phyloP scores from a whole-genome alignment of 805 yeast species.

The Cyberlindnera bimundalis region DNA sequence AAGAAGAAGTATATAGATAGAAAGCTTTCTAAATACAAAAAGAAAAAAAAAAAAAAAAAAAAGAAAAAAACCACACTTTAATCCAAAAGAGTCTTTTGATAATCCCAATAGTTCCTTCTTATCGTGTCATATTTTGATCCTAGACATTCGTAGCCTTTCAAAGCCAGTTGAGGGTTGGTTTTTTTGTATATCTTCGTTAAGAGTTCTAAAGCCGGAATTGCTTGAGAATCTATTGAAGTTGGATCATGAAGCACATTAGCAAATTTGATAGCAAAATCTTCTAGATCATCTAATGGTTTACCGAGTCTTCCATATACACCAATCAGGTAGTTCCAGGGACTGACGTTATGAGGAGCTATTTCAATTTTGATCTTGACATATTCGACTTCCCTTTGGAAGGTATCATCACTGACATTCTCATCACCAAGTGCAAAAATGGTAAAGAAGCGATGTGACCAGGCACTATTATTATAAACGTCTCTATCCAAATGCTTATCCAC shows the following conservation, averaged over 20 bases:
- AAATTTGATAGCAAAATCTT: slow-evolving; percentile 43
- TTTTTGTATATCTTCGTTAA: slow-evolving; percentile 46
- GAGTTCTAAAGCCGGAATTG: slow-evolving; percentile 63
- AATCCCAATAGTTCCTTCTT: slow-evolving; percentile 60
- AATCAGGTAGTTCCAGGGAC: slow-evolving; percentile 78
- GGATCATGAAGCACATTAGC: slow-evolving; percentile 30
- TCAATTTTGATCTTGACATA: slow-evolving; percentile 48
- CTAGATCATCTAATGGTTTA: slow-evolving; percentile 36
- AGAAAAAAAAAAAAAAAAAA: too few species aligned
- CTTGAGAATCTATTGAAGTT: slow-evolving; percentile 26
- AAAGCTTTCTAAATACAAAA: too few species aligned
- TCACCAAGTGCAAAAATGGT: slow-evolving; percentile 33
- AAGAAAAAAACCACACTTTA: not conserved
- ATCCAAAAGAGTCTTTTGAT: slow-evolving; percentile 29
- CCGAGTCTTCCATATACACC: slow-evolving; percentile 46
- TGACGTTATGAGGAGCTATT: slow-evolving; percentile 73
- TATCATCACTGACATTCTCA: slow-evolving; percentile 14
- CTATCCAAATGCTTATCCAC: slow-evolving; percentile 43
- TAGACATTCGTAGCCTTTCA: slow-evolving; percentile 47
- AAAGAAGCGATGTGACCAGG: slow-evolving; percentile 86
- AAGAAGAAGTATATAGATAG: not conserved
- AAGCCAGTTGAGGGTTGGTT: slow-evolving; percentile 34
- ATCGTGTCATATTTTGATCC: slow-evolving; percentile 57
- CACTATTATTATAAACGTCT: slow-evolving; percentile 87
- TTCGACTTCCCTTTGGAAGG: slow-evolving; percentile 46